Conservation (phyloP, 768 basidiomycete species). For the Nevesoporus exiguus region DNA sequence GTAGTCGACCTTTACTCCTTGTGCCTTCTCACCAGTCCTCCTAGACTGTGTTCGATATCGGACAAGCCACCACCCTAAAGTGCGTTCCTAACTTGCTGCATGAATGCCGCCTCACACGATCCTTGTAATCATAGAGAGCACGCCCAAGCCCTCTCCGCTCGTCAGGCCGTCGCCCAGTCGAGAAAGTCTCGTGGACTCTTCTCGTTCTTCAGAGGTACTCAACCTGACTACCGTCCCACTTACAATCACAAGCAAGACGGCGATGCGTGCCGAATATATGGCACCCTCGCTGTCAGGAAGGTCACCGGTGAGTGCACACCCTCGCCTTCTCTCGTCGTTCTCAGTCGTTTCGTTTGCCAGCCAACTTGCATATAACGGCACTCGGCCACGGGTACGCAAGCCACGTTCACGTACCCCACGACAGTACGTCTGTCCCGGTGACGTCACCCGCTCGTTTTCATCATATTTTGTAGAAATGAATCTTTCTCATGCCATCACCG, state of each 20-base stretch:
- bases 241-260: conserved; percentile 66
- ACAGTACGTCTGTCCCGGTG: conserved; percentile 46
- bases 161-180: conserved; percentile 68
- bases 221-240: conserved; percentile 61
- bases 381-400: conserved; percentile 93
- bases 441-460: neutral
- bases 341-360: conserved; percentile 32
- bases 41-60: conserved; percentile 75
- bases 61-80: conserved; percentile 74
- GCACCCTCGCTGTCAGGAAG: conserved; percentile 79
- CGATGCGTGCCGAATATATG: conserved; percentile 82
- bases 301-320: conserved; percentile 62
- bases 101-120: neutral
- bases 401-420: conserved; percentile 83
- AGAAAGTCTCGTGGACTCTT: conserved; percentile 74
- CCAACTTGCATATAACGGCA: conserved; percentile 92
- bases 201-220: conserved; percentile 45
- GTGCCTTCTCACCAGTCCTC: neutral
- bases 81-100: conserved; percentile 24
- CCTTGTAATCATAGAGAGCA: conserved; percentile 49
- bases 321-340: neutral
- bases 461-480: conserved; percentile 74
- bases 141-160: conserved; percentile 60
- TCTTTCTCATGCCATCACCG: conserved; percentile 91
- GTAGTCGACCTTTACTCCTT: conserved; percentile 6